Evolutionary conservation across 2,329 filamentous ascomycete species (phyloP).

Genomic region (Whalleya microplaca): DNA sequence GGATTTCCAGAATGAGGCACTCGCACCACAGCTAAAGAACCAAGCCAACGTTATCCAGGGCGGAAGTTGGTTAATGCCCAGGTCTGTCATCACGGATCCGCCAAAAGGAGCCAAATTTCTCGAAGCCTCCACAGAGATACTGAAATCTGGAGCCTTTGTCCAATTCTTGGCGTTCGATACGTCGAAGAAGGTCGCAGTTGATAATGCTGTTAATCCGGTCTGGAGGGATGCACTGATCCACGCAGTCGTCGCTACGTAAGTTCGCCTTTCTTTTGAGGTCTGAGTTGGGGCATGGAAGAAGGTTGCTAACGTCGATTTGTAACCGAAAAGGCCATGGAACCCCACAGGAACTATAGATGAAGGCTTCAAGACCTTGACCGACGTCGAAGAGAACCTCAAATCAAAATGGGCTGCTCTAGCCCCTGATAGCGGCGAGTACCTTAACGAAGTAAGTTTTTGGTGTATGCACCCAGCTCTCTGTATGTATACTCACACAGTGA

Average conservation of each 20-base stretch:
- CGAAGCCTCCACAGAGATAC: slow-evolving; percentile 33
- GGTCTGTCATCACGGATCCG: background rate
- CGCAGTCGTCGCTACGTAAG: slow-evolving; percentile 31
- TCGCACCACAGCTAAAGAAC: slow-evolving; percentile 2
- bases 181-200: slow-evolving; percentile 21
- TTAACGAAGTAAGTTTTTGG: slow-evolving; percentile 50
- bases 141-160: slow-evolving; percentile 38
- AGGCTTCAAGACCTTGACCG: slow-evolving; percentile 34
- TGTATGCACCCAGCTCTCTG: background rate
- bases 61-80: slow-evolving; percentile 9
- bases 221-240: slow-evolving; percentile 43
- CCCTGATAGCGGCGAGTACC: slow-evolving; percentile 48
- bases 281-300: too few species aligned
- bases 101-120: background rate
- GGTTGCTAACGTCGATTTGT: background rate
- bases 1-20: slow-evolving; percentile 7
- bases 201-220: slow-evolving; percentile 44
- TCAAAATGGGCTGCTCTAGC: slow-evolving; percentile 42
- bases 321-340: slow-evolving; percentile 36
- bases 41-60: slow-evolving; percentile 8
- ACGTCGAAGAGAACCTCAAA: slow-evolving; percentile 38
- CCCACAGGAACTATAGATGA: slow-evolving; percentile 33
- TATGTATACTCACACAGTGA: too few species aligned
- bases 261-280: background rate
- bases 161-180: slow-evolving; percentile 40